Conservation (phyloP, 208 protist species). For the Herpetomonas tarakana region DNA sequence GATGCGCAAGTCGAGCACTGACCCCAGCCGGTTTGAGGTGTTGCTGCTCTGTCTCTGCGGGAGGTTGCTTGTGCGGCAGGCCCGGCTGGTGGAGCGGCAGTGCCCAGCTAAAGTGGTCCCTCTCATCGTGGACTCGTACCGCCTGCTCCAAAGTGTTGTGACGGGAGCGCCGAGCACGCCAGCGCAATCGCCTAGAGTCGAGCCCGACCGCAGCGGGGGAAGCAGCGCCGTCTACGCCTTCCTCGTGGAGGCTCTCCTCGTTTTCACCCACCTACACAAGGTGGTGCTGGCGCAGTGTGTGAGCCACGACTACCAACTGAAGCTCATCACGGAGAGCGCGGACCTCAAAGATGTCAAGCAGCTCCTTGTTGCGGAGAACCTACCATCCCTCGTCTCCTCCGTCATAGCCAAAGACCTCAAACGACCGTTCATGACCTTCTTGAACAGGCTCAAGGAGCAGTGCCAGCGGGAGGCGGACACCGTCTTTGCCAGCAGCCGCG, state of each 20-base stretch:
- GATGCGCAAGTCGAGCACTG: neutral
- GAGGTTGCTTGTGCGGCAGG: conserved; percentile 52
- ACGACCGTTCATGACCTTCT: conserved; percentile 77
- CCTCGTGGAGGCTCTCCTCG: conserved; percentile 36
- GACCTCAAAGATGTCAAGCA: conserved; percentile 65
- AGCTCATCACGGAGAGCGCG: conserved; percentile 63
- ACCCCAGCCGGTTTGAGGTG: conserved; percentile 21
- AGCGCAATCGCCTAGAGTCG: neutral
- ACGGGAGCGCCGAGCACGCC: conserved; percentile 2
- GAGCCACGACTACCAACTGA: conserved; percentile 79
- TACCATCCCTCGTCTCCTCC: conserved; percentile 54
- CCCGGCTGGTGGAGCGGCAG: conserved; percentile 49
- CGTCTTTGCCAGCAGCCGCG: conserved; percentile 21
- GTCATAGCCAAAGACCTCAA: conserved; percentile 76
- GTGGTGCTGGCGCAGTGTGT: conserved; percentile 73
- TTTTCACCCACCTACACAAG: conserved; percentile 64
- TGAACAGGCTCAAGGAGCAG: conserved; percentile 73
- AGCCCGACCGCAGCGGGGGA: neutral
- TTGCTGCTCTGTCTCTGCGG: conserved; percentile 69
- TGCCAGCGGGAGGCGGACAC: conserved; percentile 55
- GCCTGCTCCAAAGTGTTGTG: conserved; percentile 26
- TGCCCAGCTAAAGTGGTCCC: conserved; percentile 58
- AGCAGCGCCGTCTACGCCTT: conserved; percentile 4
- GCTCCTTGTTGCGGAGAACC: conserved; percentile 51
- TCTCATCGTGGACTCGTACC: conserved; percentile 45